These are phyloP conservation scores for Pulveroboletus ravenelii DNA, from an alignment of 768 basidiomycete species.

Conservation along the genomic window DNA sequence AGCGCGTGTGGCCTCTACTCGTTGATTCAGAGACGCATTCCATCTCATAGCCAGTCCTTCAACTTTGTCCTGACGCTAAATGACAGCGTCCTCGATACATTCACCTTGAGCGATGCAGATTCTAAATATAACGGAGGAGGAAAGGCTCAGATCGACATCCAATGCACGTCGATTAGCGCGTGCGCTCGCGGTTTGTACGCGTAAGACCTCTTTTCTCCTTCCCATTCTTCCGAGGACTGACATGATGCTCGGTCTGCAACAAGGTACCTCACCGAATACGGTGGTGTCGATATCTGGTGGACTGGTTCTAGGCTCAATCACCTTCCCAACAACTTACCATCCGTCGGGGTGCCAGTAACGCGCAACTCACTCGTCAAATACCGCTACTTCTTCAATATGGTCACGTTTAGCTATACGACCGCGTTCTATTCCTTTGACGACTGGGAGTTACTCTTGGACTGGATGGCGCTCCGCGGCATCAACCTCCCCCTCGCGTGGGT, in stretches of 20 bases:
- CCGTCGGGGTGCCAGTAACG: constrained; percentile 29
- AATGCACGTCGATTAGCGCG: constrained; percentile 34
- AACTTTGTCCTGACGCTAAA: constrained; percentile 25
- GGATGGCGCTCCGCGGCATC: constrained; percentile 38
- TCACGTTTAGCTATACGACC: constrained; percentile 39
- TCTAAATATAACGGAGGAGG: background rate
- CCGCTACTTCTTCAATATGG: constrained; percentile 41
- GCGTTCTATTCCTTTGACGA: constrained; percentile 38
- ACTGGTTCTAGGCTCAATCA: constrained; percentile 36
- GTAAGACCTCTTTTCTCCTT: constrained; percentile 18
- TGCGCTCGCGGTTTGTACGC: constrained; percentile 37
- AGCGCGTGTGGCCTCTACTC: constrained; percentile 31
- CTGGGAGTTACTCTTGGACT: constrained; percentile 38
- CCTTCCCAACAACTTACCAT: constrained; percentile 29
- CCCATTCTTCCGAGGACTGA: background rate
- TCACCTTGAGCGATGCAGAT: constrained; percentile 29
- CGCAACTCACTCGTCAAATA: constrained; percentile 35
- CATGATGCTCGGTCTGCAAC: background rate
- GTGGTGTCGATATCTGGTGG: constrained; percentile 41
- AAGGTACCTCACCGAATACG: constrained; percentile 36
- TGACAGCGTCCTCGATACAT: constrained; percentile 25
- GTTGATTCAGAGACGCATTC: constrained; percentile 34
- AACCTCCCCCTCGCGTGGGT: constrained; percentile 42
- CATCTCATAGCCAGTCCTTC: constrained; percentile 30
- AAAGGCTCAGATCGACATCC: constrained; percentile 21